Evolutionary conservation across 805 yeast species (phyloP), one percentile per base, ranked within the genome.

Genomic region (Nakazawaea laoshanensis): DNA sequence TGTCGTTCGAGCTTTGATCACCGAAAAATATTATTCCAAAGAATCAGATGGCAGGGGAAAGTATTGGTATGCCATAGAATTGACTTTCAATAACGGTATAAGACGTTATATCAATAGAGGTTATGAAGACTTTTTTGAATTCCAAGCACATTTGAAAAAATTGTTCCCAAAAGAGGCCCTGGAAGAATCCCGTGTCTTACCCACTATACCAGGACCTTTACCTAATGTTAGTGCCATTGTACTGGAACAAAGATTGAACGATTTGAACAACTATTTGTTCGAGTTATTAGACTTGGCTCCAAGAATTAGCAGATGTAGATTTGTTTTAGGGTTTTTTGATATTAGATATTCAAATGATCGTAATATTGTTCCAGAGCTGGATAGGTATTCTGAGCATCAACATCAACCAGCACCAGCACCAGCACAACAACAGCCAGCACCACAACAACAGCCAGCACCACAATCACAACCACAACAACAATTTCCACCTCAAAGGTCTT

Each of bases 141-240:
- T 88, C 51, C 98, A 92, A 53, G 87, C 87, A 33, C 74, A 69
- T 41, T 62, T 92, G 32, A 63, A 89, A 32, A 92, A 82, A 46
- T 66, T 77, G 18, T 92, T 83, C 65, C 96, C 96, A 6, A 75
- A 70, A 39, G 98, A 89, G 55, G 95, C 96, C 7, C 7, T 96
- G 10, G 79, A 77, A 35, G 82, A 82, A 18, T 74, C 76, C 33
- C 74, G 98, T 42, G 78, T 82, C 19, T 66, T 92, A 37, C 98
- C 98, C 6, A 86, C 79, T 43, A 88, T 92, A 48, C 97, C 98
- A 0, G 98, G 97, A 1, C 99, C 98, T 3, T 67, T 89, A 30
- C 80, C 94, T 24, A 83, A 81, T 47, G 95, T 92, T 35, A 86
- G 86, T 41, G 96, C 89, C 42, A 61, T 64, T 37, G 59, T 73